Base-by-base conservation (phyloP, 2,329 filamentous ascomycete species). In the Claviceps sp. region DNA sequence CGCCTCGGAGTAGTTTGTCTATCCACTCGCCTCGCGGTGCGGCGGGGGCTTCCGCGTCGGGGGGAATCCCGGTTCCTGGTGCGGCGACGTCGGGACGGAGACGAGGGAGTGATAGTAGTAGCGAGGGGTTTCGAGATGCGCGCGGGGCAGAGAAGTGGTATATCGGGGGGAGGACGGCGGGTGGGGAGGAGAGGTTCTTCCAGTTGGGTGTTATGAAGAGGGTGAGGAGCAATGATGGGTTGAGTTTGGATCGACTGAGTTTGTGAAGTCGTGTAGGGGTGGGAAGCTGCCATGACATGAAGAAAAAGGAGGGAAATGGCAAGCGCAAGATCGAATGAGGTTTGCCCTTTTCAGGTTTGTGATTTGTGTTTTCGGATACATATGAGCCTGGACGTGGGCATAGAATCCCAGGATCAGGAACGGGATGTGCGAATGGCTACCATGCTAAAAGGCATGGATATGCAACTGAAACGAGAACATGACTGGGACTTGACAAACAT, bases 131-230 rank as follows among this genome's bases (percentile, higher is more conserved):
- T 65, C 73, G 84, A 50, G 85, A 89, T 55, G 82, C 82, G 39
- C 67, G 81, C 48, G 84, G 83, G 2, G 77, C 79, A 1, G 86
- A 90, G 57, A 89, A 87, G 68, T 88, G 85, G 84, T 90, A 89
- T 61, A 86, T 90, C 51, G 86, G 86, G 22, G 86, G 86, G 6
- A 72, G 84, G 62, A 89, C 85, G 30, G 84, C 85, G 1, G 76
- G 70, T 1, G 86, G 86, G n/a, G 86, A 90, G 61, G 86, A 90
- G 64, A 79, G 80, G 61, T 89, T 88, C 69, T 90, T 89, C 67
- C 88, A 88, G 70, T 70, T 90, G 45, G 85, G 85, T 44, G 85
- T 90, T 57, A 81, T 90, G 48, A 78, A 82, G 64, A 72, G 85
- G 52, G 81, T 87, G 53, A 74, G 81, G 62, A 90, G 86, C 65